phyloP scores from a whole-genome alignment of 306 rosid species.

The Quercus wislizeni region DNA sequence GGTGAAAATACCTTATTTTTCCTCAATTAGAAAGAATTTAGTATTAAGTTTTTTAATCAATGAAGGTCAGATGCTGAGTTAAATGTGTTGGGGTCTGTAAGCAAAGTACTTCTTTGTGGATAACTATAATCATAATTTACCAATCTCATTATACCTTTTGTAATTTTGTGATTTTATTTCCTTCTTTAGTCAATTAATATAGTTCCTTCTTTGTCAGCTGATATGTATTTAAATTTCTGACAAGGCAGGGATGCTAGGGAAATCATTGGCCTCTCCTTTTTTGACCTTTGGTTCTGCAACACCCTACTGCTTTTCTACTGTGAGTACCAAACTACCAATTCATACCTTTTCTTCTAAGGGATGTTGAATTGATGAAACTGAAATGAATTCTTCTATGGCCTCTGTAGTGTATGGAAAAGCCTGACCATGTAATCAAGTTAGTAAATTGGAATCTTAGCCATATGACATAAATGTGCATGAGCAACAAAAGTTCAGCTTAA shows the following conservation, averaged over 20 bases:
- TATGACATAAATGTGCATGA: no score
- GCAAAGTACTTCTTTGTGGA: background rate
- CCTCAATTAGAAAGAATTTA: no score
- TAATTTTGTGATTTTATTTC: background rate
- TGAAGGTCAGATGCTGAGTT: background rate
- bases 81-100: background rate
- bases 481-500: no score
- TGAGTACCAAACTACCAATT: slow-evolving; percentile 18
- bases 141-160: background rate
- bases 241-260: slow-evolving; percentile 62
- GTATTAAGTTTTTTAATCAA: no score
- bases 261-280: slow-evolving; percentile 54
- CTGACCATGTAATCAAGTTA: background rate
- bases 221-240: slow-evolving; percentile 14
- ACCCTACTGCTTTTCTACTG: slow-evolving; percentile 39
- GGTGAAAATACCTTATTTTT: no score
- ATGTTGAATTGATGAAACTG: background rate
- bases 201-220: background rate
- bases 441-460: background rate
- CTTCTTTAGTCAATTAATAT: background rate
- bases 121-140: background rate
- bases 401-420: background rate
- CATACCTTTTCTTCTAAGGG: background rate
- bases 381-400: background rate
- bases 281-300: slow-evolving; percentile 42